Percentiles rank a stretch among this genome's conserved stretches.
Evolutionary conservation across 805 yeast genomes (phyloP).

Genomic region (Metschnikowia kofuensis): DNA sequence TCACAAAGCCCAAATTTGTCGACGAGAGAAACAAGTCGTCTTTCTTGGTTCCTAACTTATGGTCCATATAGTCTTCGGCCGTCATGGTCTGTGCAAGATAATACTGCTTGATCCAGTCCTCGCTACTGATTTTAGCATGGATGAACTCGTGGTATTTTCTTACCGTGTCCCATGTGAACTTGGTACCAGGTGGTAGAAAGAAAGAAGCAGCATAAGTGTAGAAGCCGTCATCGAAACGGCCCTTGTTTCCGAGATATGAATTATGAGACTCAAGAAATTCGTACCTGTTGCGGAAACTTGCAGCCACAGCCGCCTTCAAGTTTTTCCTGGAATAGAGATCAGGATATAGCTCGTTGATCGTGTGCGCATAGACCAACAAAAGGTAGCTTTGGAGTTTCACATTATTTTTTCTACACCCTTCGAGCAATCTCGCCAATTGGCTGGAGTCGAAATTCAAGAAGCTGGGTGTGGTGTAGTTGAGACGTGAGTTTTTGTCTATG

Average conservation of each 20-base stretch:
- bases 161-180: conserved; percentile 8
- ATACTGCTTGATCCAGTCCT: conserved; percentile 7
- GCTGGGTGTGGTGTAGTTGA: conserved; percentile 1
- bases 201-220: conserved; percentile 4
- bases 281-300: conserved; percentile 7
- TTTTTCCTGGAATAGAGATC: conserved; percentile 3
- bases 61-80: conserved; percentile 7
- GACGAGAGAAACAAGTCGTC: conserved; percentile 9
- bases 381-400: conserved; percentile 8
- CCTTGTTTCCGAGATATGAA: conserved; percentile 4
- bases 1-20: conserved; percentile 8
- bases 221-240: conserved; percentile 10
- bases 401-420: conserved; percentile 1
- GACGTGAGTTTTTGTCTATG: conserved; percentile 5
- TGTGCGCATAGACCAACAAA: conserved; percentile 7
- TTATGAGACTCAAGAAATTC: conserved; percentile 4
- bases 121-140: conserved; percentile 7
- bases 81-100: conserved; percentile 9
- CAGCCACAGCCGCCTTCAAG: conserved; percentile 8
- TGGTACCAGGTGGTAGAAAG: conserved; percentile 4
- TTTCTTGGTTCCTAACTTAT: background rate
- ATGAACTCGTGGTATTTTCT: conserved; percentile 7
- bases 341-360: conserved; percentile 6
- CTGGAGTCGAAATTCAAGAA: conserved; percentile 4
- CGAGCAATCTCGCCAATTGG: background rate